These are phyloP conservation scores for Quambalaria eucalypti DNA, from an alignment of 1,284 basidiomycete genomes.

Conservation along the genomic window DNA sequence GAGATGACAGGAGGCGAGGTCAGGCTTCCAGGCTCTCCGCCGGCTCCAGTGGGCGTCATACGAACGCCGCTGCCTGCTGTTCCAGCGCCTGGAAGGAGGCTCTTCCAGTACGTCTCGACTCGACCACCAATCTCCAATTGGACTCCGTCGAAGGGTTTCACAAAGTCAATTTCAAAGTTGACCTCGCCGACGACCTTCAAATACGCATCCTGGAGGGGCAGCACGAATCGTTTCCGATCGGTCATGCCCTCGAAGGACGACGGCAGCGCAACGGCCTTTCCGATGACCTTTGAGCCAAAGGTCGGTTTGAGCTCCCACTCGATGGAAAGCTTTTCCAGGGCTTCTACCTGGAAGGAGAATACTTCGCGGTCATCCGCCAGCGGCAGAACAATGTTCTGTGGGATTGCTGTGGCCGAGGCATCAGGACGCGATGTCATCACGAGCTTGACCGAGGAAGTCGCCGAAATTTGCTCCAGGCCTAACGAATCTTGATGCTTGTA, in stretches of 20 bases:
- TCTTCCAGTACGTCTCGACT: slow-evolving; percentile 47
- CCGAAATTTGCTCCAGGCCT: slow-evolving; percentile 46
- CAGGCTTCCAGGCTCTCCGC: background rate
- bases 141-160: slow-evolving; percentile 83
- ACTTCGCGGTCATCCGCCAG: slow-evolving; percentile 69
- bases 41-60: slow-evolving; percentile 26
- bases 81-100: slow-evolving; percentile 31
- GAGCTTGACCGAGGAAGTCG: slow-evolving; percentile 75
- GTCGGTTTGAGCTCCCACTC: slow-evolving; percentile 95
- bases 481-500: slow-evolving; percentile 40
- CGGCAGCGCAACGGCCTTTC: slow-evolving; percentile 78
- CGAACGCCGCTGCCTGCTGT: slow-evolving; percentile 6
- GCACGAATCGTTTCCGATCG: slow-evolving; percentile 33
- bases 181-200: slow-evolving; percentile 93
- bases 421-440: slow-evolving; percentile 78
- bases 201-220: slow-evolving; percentile 80
- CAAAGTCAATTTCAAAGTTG: slow-evolving; percentile 75
- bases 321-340: slow-evolving; percentile 64
- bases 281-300: slow-evolving; percentile 96
- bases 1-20: background rate
- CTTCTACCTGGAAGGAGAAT: slow-evolving; percentile 80
- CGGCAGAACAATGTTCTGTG: slow-evolving; percentile 59
- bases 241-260: slow-evolving; percentile 56
- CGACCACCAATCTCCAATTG: slow-evolving; percentile 92
- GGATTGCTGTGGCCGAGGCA: slow-evolving; percentile 59